Percentiles rank a stretch among this genome's conserved stretches.
Conservation (phyloP, 1,139 yeast species). For the Scheffersomyces segobiensis region DNA sequence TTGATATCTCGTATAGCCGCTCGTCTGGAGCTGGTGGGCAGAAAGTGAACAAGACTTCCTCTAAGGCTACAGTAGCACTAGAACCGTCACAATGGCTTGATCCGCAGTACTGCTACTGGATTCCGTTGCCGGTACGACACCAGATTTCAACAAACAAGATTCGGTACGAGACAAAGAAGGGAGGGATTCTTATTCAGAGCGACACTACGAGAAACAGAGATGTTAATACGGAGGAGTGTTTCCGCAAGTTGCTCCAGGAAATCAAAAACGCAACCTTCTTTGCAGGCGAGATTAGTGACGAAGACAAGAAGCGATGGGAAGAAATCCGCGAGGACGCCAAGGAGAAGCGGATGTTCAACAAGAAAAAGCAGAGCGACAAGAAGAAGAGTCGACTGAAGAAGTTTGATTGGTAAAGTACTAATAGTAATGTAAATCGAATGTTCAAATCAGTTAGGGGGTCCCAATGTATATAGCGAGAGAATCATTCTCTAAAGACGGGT, state of each 20-base stretch:
- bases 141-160: conserved; percentile 44
- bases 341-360: conserved; percentile 50
- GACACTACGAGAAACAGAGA: conserved; percentile 63
- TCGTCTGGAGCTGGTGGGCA: conserved; percentile 97
- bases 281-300: conserved; percentile 51
- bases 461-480: not conserved
- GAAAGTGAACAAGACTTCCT: conserved; percentile 81
- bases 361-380: conserved; percentile 56
- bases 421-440: not conserved
- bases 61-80: conserved; percentile 73
- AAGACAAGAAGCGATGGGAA: conserved; percentile 57
- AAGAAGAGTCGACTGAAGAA: conserved; percentile 50
- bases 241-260: conserved; percentile 55
- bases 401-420: conserved; percentile 23
- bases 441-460: not conserved
- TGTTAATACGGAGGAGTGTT: conserved; percentile 59
- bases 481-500: not conserved
- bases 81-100: conserved; percentile 47
- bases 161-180: conserved; percentile 55
- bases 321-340: conserved; percentile 45
- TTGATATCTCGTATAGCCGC: conserved; percentile 60
- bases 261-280: conserved; percentile 50
- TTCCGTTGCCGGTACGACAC: conserved; percentile 53
- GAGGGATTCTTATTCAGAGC: conserved; percentile 64
- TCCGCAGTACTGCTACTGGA: conserved; percentile 53